Conservation (phyloP, 768 basidiomycete genomes). For the Lentinula raphanica region DNA sequence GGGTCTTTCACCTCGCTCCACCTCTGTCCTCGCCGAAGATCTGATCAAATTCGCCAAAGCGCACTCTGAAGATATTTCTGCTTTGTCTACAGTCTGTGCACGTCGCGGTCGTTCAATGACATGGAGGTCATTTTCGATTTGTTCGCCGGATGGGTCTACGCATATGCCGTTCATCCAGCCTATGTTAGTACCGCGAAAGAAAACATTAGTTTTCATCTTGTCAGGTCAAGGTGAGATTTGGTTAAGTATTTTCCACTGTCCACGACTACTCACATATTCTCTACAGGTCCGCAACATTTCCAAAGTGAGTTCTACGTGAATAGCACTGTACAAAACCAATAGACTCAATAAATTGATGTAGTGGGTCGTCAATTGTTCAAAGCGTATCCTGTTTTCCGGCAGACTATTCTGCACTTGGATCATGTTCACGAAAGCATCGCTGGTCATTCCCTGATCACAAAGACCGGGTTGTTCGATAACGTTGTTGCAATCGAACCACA, state of each 20-base stretch:
- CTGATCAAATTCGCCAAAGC: no score
- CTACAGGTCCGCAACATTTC: slow-evolving; percentile 27
- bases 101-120: slow-evolving; percentile 26
- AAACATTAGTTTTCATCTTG: slow-evolving; percentile 32
- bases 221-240: slow-evolving; percentile 25
- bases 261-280: no score
- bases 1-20: slow-evolving; percentile 32
- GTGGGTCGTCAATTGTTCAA: slow-evolving; percentile 34
- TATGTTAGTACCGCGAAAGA: slow-evolving; percentile 17
- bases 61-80: background rate
- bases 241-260: no score
- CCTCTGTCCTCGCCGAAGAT: slow-evolving; percentile 10
- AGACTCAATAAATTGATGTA: slow-evolving; percentile 8
- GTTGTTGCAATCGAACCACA: slow-evolving; percentile 1
- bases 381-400: slow-evolving; percentile 29
- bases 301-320: slow-evolving; percentile 23
- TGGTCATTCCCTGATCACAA: slow-evolving; percentile 31
- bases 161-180: slow-evolving; percentile 22
- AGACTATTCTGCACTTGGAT: slow-evolving; percentile 34
- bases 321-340: background rate
- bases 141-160: background rate
- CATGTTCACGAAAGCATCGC: slow-evolving; percentile 21
- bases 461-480: slow-evolving; percentile 31
- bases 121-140: slow-evolving; percentile 24
- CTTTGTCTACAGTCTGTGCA: slow-evolving; percentile 11